Conservation (phyloP, 2,329 filamentous ascomycete genomes). For the Pestalotiopsis sp. region DNA sequence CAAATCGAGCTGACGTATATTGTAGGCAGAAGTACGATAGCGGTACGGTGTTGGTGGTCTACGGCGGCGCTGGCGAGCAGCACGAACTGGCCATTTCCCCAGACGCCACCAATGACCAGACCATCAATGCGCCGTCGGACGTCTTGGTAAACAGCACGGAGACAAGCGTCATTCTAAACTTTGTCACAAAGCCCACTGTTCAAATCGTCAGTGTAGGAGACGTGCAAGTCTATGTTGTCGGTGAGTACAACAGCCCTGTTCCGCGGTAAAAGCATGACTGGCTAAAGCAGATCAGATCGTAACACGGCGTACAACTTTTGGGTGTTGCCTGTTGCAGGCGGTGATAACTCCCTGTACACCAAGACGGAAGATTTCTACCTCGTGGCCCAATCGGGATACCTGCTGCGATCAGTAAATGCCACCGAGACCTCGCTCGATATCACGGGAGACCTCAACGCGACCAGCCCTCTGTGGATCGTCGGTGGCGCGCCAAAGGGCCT, state of each 20-base stretch:
- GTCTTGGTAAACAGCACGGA: neutral
- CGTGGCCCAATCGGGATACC: slow-evolving; percentile 6
- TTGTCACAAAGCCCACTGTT: neutral
- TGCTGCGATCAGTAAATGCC: neutral
- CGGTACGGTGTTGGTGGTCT: slow-evolving; percentile 1
- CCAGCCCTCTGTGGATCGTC: neutral
- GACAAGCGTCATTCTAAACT: slow-evolving; percentile 1
- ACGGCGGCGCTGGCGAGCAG: slow-evolving; percentile 3
- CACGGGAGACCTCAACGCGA: slow-evolving; percentile 3
- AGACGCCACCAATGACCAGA: neutral
- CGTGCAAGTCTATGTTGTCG: slow-evolving; percentile 1
- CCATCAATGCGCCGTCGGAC: neutral
- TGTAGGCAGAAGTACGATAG: slow-evolving; percentile 2
- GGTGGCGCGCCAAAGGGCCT: neutral
- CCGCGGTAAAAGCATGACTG: neutral
- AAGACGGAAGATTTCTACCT: neutral
- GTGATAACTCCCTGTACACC: neutral
- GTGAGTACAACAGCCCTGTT: neutral
- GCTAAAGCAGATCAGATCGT: neutral
- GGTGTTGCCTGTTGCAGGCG: neutral
- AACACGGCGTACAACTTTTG: slow-evolving; percentile 10
- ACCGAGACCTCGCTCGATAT: neutral
- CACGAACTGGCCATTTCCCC: slow-evolving; percentile 4
- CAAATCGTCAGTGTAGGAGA: slow-evolving; percentile 1
- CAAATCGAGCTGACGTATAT: neutral